Base-by-base conservation (phyloP, 2,329 filamentous ascomycete species). In the Cercospora nicotianae region DNA sequence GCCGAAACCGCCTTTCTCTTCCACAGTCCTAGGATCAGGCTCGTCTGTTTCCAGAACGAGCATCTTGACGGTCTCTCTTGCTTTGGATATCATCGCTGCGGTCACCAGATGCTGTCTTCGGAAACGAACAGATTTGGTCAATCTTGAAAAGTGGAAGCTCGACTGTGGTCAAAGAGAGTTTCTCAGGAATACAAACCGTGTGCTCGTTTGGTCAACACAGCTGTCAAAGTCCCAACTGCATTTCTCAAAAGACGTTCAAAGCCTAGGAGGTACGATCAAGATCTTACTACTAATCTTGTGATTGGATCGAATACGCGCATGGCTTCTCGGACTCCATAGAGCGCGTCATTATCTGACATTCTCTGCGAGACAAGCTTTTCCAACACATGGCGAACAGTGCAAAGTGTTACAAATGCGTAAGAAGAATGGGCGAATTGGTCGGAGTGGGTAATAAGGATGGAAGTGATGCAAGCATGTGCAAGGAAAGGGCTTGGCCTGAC, bases 11-110 rank as follows among this genome's bases (percentile, higher is more conserved):
- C 86, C 86, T n/a, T 78, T 80, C 57, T 82, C 79, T 18, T 79
- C 73, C 57, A 83, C 75, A 1, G 84, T 87, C 7, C 86, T 80
- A 12, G 84, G 82, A 69, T 87, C 83, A 28, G 85, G 82, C 64
- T 82, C 79, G 71, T 89, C 87, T 0, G 86, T 88, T 75, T 89
- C 87, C 7, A 89, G 81, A 67, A 89, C 85, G 64, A 88, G 78
- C 75, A 83, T 81, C 66, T 79, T 79, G 31, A 82, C 76, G 53
- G 76, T 79, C 10, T 78, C 75, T 57, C 26, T 30, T 3, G 62
- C 33, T 36, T 30, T 64, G 1, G 53, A 45, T 8, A 64, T 64
- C 62, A 64, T 64, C 1, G 23, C 51, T 20, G 48, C 23, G 20
- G 30, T 16, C 18, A 23, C 12, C 3, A 45, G 5, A 3, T 20